phyloP scores from a whole-genome alignment of 2,329 filamentous ascomycete genomes.

The Bipolaris zeicola region DNA sequence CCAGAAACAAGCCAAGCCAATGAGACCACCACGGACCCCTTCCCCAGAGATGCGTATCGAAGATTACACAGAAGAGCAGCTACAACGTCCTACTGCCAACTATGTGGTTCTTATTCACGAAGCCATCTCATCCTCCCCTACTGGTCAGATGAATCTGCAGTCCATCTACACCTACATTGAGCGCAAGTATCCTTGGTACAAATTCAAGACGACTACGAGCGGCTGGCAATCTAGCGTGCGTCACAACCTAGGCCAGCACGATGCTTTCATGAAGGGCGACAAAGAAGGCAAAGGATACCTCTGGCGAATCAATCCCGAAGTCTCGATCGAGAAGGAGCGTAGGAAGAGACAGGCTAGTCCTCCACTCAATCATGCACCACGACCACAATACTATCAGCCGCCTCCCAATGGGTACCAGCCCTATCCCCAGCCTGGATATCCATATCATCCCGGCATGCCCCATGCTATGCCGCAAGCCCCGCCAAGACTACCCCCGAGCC shows the following conservation, averaged over 20 bases:
- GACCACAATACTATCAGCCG: slow-evolving; percentile 41
- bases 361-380: slow-evolving; percentile 42
- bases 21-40: slow-evolving; percentile 58
- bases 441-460: slow-evolving; percentile 39
- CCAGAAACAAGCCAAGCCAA: slow-evolving; percentile 55
- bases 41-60: slow-evolving; percentile 67
- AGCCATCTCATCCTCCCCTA: slow-evolving; percentile 61
- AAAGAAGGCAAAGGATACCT: slow-evolving; percentile 67
- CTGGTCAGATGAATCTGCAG: slow-evolving; percentile 65
- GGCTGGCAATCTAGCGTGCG: slow-evolving; percentile 72
- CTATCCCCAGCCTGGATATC: slow-evolving; percentile 35
- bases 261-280: slow-evolving; percentile 65
- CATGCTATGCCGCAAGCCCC: slow-evolving; percentile 40
- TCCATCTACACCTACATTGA: slow-evolving; percentile 70
- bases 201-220: slow-evolving; percentile 62
- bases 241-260: slow-evolving; percentile 65
- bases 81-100: slow-evolving; percentile 69
- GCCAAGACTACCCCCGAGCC: slow-evolving; percentile 37
- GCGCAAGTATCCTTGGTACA: slow-evolving; percentile 68
- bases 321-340: slow-evolving; percentile 64
- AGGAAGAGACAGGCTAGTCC: slow-evolving; percentile 58
- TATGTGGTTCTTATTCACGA: slow-evolving; percentile 70
- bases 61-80: slow-evolving; percentile 74
- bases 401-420: slow-evolving; percentile 35
- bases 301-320: slow-evolving; percentile 65